phyloP scores from a whole-genome alignment of 2,329 filamentous ascomycete genomes.

The Allantophomopsis cytisporea region DNA sequence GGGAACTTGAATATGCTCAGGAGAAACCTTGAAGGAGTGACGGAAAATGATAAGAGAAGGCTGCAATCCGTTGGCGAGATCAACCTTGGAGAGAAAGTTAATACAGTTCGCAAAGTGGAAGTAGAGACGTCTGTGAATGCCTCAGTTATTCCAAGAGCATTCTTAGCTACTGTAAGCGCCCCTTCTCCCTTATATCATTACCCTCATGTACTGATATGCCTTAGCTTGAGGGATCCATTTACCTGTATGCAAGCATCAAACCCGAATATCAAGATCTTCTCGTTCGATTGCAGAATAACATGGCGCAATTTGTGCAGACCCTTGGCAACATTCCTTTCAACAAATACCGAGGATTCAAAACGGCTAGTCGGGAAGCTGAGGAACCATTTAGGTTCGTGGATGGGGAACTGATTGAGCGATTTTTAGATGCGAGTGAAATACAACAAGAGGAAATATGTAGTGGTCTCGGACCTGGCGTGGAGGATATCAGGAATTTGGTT shows the following conservation, averaged over 20 bases:
- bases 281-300: constrained; percentile 62
- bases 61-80: constrained; percentile 71
- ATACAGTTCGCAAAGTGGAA: constrained; percentile 65
- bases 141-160: constrained; percentile 67
- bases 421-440: constrained; percentile 56
- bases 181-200: background rate
- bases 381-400: constrained; percentile 84
- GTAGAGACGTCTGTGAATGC: constrained; percentile 51
- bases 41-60: constrained; percentile 55
- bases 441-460: constrained; percentile 37
- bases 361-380: constrained; percentile 52
- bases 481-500: constrained; percentile 46
- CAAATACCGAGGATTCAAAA: constrained; percentile 72
- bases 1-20: constrained; percentile 78
- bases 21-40: constrained; percentile 59
- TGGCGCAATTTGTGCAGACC: constrained; percentile 52
- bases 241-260: constrained; percentile 73
- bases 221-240: constrained; percentile 81
- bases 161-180: constrained; percentile 67
- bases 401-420: constrained; percentile 78
- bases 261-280: constrained; percentile 63
- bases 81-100: constrained; percentile 84
- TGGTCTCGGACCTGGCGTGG: constrained; percentile 44
- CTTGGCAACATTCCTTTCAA: constrained; percentile 67
- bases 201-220: constrained; percentile 8